Conservation (phyloP, 73 alveolate genomes). For the Tetrahymena malaccensis region DNA sequence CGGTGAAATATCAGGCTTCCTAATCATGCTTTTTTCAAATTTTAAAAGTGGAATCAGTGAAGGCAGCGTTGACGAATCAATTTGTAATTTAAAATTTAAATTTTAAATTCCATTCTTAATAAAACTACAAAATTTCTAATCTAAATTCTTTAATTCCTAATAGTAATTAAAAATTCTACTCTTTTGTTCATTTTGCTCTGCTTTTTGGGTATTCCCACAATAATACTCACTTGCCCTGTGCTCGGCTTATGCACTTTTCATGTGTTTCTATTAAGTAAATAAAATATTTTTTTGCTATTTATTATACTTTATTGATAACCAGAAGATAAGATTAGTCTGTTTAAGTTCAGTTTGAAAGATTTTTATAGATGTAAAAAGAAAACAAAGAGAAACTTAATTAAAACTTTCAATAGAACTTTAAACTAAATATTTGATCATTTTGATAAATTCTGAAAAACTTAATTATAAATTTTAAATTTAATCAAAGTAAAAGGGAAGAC, state of each 20-base stretch:
- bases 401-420: background rate
- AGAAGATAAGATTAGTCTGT: no score
- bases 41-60: constrained; percentile 16
- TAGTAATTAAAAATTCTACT: constrained; percentile 24
- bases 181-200: constrained; percentile 24
- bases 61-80: background rate
- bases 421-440: background rate
- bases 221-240: constrained; percentile 16
- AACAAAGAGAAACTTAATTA: no score
- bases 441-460: background rate
- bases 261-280: constrained; percentile 8
- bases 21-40: constrained; percentile 23
- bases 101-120: no score
- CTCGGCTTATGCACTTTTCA: constrained; percentile 19
- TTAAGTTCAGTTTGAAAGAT: no score
- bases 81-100: background rate
- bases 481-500: constrained; percentile 20
- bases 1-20: constrained; percentile 36
- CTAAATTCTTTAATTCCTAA: background rate
- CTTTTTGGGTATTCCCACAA: constrained; percentile 31
- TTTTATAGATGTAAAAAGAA: no score
- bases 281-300: background rate
- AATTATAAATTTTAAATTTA: background rate
- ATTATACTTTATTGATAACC: no score
- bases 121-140: background rate